Conservation (phyloP, 2,329 filamentous ascomycete genomes). For the Leptosphaerulina australis region DNA sequence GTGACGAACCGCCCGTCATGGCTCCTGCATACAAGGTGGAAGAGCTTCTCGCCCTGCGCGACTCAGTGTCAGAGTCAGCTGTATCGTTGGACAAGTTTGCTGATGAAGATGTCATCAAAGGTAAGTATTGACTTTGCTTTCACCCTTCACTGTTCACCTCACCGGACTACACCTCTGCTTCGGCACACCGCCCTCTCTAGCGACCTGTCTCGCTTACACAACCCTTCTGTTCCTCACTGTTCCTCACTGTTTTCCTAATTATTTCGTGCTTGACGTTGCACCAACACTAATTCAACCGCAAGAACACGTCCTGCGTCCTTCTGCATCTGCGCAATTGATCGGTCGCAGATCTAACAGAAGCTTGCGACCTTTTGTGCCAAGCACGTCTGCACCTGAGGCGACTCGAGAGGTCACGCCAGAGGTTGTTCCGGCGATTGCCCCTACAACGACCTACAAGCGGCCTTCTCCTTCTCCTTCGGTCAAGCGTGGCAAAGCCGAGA, state of each 20-base stretch:
- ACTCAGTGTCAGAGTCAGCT: conserved; percentile 51
- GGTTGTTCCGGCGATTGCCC: conserved; percentile 21
- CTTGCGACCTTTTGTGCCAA: conserved; percentile 29
- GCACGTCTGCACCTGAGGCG: conserved; percentile 23
- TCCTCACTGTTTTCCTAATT: not conserved
- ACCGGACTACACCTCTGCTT: conserved; percentile 6
- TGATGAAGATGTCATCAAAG: conserved; percentile 52
- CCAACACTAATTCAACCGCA: conserved; percentile 13
- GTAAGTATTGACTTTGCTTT: conserved; percentile 34
- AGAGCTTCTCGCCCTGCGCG: conserved; percentile 50
- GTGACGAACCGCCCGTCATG: conserved; percentile 28
- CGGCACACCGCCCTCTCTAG: not conserved
- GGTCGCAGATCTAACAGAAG: conserved; percentile 34
- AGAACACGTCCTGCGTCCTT: conserved; percentile 52
- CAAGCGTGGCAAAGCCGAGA: conserved; percentile 57
- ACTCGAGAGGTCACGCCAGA: conserved; percentile 16
- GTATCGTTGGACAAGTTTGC: conserved; percentile 51
- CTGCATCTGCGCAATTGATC: conserved; percentile 45
- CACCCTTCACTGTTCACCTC: conserved; percentile 24
- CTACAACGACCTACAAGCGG: conserved; percentile 39
- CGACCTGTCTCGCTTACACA: not conserved
- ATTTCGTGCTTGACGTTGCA: not conserved
- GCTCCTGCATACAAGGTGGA: conserved; percentile 50
- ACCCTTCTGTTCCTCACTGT: not conserved
- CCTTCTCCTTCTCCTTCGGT: conserved; percentile 58